A percentile compares a stretch with the other conserved stretches of the same genome.
phyloP scores from a whole-genome alignment of 768 basidiomycete species.

The Auriculariales sp. region DNA sequence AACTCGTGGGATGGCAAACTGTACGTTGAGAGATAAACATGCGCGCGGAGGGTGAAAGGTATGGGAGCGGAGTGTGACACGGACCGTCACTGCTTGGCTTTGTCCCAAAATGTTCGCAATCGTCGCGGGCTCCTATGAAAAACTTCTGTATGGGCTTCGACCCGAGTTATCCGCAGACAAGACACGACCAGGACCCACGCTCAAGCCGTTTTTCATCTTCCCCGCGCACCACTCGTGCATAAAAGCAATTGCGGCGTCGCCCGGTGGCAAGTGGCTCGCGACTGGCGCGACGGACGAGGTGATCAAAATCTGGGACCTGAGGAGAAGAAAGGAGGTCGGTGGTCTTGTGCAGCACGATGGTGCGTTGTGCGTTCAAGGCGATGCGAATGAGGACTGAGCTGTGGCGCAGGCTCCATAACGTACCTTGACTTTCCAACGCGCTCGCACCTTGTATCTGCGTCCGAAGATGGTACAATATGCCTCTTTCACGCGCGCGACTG shows the following conservation, averaged over 20 bases:
- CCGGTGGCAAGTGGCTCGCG: slow-evolving; percentile 93
- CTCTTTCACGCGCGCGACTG: slow-evolving; percentile 91
- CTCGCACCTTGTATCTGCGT: slow-evolving; percentile 81
- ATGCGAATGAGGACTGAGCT: neutral
- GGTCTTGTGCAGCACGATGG: slow-evolving; percentile 92
- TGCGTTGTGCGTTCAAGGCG: slow-evolving; percentile 18
- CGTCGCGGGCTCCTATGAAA: slow-evolving; percentile 91
- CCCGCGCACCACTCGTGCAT: slow-evolving; percentile 92
- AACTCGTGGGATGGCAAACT: too few relatives aligned
- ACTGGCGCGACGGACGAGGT: slow-evolving; percentile 95
- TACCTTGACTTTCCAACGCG: slow-evolving; percentile 74
- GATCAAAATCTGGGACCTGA: slow-evolving; percentile 91
- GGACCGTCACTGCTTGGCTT: neutral
- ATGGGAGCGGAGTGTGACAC: neutral
- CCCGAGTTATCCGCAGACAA: slow-evolving; percentile 25
- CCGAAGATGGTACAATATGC: slow-evolving; percentile 82
- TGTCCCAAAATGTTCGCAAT: slow-evolving; percentile 52
- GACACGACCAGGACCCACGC: slow-evolving; percentile 21
- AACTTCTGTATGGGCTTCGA: slow-evolving; percentile 80
- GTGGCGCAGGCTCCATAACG: slow-evolving; percentile 73
- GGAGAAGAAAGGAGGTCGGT: slow-evolving; percentile 84
- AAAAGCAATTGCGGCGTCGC: slow-evolving; percentile 79
- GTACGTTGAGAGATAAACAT: too few relatives aligned
- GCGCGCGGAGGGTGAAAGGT: neutral
- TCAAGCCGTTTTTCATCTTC: slow-evolving; percentile 87